These are phyloP conservation scores for Hyaloscypha bicolor DNA, from an alignment of 495 filamentous ascomycete genomes.

Conservation along the genomic window DNA sequence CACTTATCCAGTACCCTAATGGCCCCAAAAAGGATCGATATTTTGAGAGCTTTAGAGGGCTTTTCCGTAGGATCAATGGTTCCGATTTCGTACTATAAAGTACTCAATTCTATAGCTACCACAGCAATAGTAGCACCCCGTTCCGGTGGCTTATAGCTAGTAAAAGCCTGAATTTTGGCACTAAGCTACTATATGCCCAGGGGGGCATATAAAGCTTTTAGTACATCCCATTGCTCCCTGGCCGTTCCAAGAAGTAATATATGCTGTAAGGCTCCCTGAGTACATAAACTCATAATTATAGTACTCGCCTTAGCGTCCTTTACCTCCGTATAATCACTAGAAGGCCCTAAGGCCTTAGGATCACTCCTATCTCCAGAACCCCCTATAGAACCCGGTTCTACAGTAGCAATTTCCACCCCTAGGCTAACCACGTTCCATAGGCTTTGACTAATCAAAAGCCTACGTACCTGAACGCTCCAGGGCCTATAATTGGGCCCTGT, in stretches of 20 bases:
- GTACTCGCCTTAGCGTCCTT: conserved; percentile 11
- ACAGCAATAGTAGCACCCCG: background rate
- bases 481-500: too few relatives aligned
- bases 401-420: background rate
- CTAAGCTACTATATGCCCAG: background rate
- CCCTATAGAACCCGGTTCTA: background rate
- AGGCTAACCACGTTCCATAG: background rate
- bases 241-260: conserved; percentile 2
- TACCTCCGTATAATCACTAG: background rate
- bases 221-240: conserved; percentile 1
- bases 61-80: conserved; percentile 6
- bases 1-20: background rate
- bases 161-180: conserved; percentile 9
- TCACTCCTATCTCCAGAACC: background rate
- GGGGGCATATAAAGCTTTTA: conserved; percentile 1
- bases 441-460: too few relatives aligned
- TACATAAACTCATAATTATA: conserved; percentile 10
- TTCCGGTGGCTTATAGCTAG: background rate
- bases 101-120: conserved; percentile 4
- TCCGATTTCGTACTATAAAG: conserved; percentile 6
- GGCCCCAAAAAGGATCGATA: background rate
- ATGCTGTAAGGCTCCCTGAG: background rate
- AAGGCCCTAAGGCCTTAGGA: background rate
- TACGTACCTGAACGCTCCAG: too few relatives aligned
- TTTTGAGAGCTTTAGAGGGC: conserved; percentile 2